These are phyloP conservation scores for Coemansia sp. DNA, from an alignment of 192 early-diverging fungal species.

Conservation along the genomic window DNA sequence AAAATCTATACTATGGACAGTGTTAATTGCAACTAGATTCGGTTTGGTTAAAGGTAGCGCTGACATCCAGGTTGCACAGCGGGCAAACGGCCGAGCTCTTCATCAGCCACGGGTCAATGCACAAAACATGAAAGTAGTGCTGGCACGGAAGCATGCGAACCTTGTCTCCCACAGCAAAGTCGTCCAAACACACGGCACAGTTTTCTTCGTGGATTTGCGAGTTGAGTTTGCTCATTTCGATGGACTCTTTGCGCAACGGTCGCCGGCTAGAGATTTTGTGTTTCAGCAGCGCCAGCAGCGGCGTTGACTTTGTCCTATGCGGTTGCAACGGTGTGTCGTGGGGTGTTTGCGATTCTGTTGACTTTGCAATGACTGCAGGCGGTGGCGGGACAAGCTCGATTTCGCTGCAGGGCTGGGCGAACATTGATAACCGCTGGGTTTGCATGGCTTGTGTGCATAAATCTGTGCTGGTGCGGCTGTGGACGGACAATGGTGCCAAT, in stretches of 20 bases:
- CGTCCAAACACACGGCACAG: slow-evolving; percentile 48
- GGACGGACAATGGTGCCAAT: neutral
- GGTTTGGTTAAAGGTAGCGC: neutral
- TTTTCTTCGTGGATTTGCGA: slow-evolving; percentile 37
- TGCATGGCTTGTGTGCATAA: neutral
- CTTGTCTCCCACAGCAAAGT: slow-evolving; percentile 32
- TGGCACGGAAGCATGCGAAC: slow-evolving; percentile 47
- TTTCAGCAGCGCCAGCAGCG: neutral
- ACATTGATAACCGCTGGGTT: neutral
- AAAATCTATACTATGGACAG: neutral
- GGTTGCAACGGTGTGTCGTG: neutral
- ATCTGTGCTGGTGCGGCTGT: neutral
- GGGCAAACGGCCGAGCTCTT: slow-evolving; percentile 38
- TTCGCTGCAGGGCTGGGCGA: neutral
- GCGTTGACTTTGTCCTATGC: slow-evolving; percentile 9
- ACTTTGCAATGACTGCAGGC: neutral
- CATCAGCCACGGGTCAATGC: slow-evolving; percentile 49
- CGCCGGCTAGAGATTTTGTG: neutral
- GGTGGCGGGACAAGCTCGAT: neutral
- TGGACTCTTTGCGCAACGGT: neutral
- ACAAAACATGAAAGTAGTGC: slow-evolving; percentile 44
- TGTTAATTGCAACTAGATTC: neutral
- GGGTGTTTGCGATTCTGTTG: neutral
- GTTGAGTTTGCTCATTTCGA: neutral
- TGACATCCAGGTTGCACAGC: slow-evolving; percentile 48